Conservation (phyloP, 306 rosid genomes). For the Citrullus colocynthis region DNA sequence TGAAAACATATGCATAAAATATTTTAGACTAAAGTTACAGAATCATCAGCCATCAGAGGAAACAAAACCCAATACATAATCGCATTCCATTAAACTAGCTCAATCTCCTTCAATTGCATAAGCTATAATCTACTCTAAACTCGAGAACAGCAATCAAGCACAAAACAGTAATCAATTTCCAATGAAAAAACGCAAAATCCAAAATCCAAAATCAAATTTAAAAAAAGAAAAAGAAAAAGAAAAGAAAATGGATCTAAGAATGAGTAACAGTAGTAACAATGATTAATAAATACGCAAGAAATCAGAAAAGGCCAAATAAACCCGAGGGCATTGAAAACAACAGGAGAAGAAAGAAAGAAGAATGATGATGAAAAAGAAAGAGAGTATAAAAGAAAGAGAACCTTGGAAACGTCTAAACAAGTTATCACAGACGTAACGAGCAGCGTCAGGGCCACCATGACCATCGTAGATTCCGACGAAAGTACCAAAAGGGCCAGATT, state of each 20-base stretch:
- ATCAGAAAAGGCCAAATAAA: neutral
- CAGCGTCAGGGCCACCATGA: constrained; percentile 72
- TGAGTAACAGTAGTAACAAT: neutral
- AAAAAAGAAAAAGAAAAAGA: neutral
- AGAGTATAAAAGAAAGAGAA: constrained; percentile 11
- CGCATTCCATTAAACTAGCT: neutral
- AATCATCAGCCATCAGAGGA: neutral
- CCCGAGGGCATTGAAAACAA: neutral
- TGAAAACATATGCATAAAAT: neutral
- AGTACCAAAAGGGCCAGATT: constrained; percentile 75
- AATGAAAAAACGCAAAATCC: neutral
- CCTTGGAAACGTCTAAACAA: constrained; percentile 66
- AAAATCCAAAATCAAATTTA: neutral
- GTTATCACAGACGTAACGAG: constrained; percentile 75
- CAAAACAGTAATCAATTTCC: neutral
- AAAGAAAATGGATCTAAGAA: neutral
- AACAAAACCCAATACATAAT: neutral
- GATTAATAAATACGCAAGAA: neutral
- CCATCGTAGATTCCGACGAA: constrained; percentile 88
- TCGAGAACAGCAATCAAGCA: neutral
- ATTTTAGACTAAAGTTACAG: neutral
- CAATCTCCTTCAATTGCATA: neutral
- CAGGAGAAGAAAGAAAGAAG: neutral
- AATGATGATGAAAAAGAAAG: neutral
- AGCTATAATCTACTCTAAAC: neutral